phyloP scores from a whole-genome alignment of 2,329 filamentous ascomycete species.

The Fusarium zealandicum region DNA sequence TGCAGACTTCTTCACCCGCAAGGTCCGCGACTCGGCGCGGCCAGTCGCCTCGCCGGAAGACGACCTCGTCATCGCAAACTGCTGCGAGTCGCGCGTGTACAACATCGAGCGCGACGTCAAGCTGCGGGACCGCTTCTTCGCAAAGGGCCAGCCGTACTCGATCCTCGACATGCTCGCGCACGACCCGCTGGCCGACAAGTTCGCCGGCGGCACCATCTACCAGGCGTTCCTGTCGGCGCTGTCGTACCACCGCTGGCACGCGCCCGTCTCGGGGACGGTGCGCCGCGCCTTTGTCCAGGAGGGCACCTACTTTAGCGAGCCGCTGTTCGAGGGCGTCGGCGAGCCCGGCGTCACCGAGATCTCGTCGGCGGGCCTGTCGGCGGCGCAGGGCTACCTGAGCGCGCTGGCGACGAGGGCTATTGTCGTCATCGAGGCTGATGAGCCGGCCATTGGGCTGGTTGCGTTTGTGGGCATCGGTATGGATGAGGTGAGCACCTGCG shows the following conservation, averaged over 20 bases:
- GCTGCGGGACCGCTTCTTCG: constrained; percentile 69
- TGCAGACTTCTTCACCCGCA: constrained; percentile 69
- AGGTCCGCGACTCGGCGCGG: constrained; percentile 60
- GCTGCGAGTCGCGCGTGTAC: constrained; percentile 70
- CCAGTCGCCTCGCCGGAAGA: constrained; percentile 66
- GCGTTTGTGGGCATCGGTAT: constrained; percentile 76
- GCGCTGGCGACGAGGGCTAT: constrained; percentile 73
- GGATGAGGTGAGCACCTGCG: constrained; percentile 78
- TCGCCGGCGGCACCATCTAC: constrained; percentile 71
- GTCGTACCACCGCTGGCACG: constrained; percentile 76
- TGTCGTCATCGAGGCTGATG: constrained; percentile 75
- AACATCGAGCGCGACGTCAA: constrained; percentile 58
- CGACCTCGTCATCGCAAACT: constrained; percentile 62
- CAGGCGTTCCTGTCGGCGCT: constrained; percentile 73
- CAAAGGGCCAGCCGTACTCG: constrained; percentile 74
- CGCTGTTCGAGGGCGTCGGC: constrained; percentile 49
- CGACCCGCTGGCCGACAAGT: constrained; percentile 60
- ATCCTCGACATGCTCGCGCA: constrained; percentile 68
- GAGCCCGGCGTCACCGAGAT: constrained; percentile 45
- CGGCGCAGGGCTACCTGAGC: constrained; percentile 71
- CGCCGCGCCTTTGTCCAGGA: constrained; percentile 63
- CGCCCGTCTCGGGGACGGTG: constrained; percentile 69
- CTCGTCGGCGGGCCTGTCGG: constrained; percentile 52
- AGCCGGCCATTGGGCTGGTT: constrained; percentile 71
- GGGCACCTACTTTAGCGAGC: constrained; percentile 74